Evolutionary conservation across 306 rosid species (phyloP), one percentile per base, ranked within the genome.

Genomic region (Cucurbita maxima): DNA sequence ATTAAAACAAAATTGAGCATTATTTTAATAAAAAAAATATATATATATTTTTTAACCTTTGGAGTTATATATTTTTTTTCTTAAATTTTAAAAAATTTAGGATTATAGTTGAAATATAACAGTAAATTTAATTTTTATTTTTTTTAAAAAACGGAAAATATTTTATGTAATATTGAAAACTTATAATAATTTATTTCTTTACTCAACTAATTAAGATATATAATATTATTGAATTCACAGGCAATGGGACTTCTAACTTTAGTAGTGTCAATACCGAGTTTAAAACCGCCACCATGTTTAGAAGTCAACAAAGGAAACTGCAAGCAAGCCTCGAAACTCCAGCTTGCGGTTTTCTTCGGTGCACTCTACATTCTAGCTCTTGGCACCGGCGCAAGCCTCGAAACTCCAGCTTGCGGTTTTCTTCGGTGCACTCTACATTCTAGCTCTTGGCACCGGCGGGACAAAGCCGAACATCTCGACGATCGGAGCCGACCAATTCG

Each of bases 221-320:
- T 38, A 38, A 38, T 38, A 38, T 38, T 38, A 5, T 15, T 51
- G 0, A 51, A 5, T 37, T 16, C 0, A 37, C 88, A 95, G 99
- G 96, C 96, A 19, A 95, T 95, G 97, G 75, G 47, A 38, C 76
- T 89, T 40, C 82, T 95, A 7, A 95, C 96, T 0, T 41, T 89
- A 56, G 82, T 90, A 10, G 99, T 89, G 7, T 86, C 99, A 40
- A 82, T 95, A 11, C 84, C 89, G 20, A 58, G 84, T 16, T 15
- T 89, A 58, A 95, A 75, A 76, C 97, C 99, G 2, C 85, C 85
- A n/a, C 76, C 81, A 66, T 86, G 89, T 78, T 19, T 2, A 1
- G 79, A 83, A 8, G 19, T n/a, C 20, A 77, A 86, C 34, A n/a
- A 37, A 40, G 92, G 83, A 4, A 77, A 84, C 38, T 95, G 99